Evolutionary conservation across 1,284 basidiomycete genomes (phyloP).

Genomic region (Leccinum ponderosum): DNA sequence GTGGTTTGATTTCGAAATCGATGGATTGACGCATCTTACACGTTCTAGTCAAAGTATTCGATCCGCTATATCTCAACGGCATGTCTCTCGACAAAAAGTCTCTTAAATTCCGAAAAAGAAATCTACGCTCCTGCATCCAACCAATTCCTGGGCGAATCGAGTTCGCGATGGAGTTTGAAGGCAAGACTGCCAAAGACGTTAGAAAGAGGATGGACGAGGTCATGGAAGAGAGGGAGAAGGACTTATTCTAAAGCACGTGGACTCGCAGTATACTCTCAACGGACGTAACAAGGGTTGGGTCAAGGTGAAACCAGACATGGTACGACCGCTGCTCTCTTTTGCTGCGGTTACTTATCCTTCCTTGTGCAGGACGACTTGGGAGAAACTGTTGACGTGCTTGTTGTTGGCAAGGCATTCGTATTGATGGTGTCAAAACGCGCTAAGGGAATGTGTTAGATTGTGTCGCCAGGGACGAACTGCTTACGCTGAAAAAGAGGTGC

Average conservation of each 20-base stretch:
- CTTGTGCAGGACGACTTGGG: conserved; percentile 75
- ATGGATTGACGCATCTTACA: not conserved
- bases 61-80: conserved; percentile 85
- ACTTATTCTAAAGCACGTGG: conserved; percentile 84
- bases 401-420: conserved; percentile 63
- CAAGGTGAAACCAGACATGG: conserved; percentile 94
- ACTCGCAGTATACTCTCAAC: conserved; percentile 79
- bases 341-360: conserved; percentile 5
- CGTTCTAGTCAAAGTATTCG: conserved; percentile 86
- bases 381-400: conserved; percentile 86
- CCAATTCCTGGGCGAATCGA: conserved; percentile 79
- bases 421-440: not conserved
- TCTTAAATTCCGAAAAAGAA: conserved; percentile 67
- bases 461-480: conserved; percentile 52
- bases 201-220: conserved; percentile 76
- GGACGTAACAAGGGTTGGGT: conserved; percentile 90
- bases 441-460: conserved; percentile 64
- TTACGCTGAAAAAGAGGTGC: conserved; percentile 72
- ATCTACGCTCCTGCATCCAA: conserved; percentile 61
- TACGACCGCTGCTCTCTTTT: conserved; percentile 32
- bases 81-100: conserved; percentile 65
- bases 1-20: conserved; percentile 30
- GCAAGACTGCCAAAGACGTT: conserved; percentile 79
- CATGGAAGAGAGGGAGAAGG: conserved; percentile 85
- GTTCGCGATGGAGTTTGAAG: conserved; percentile 69